Conservation (phyloP, 148 eudicot species). For the Pouteria glomerata region DNA sequence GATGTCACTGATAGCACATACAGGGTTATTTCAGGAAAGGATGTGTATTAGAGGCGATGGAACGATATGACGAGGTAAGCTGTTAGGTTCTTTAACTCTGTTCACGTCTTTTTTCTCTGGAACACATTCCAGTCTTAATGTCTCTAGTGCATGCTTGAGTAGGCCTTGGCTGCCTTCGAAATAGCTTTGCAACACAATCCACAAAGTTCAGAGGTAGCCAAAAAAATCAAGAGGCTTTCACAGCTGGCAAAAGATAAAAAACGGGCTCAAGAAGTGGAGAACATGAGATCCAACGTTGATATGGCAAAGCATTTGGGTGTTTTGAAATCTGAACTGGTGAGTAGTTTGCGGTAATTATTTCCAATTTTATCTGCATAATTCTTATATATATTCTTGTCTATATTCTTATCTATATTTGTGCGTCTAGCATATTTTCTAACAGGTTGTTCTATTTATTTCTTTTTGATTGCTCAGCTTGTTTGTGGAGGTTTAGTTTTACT, state of each 20-base stretch:
- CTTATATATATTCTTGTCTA: too few relatives aligned
- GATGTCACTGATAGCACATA: slow-evolving; percentile 14
- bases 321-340: slow-evolving; percentile 73
- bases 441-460: background rate
- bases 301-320: slow-evolving; percentile 62
- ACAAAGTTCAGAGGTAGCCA: slow-evolving; percentile 80
- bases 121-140: slow-evolving; percentile 1
- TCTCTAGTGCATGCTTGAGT: slow-evolving; percentile 5
- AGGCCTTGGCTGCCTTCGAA: slow-evolving; percentile 86
- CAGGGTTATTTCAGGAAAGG: slow-evolving; percentile 99
- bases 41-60: slow-evolving; percentile 91
- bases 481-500: background rate
- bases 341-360: slow-evolving; percentile 20
- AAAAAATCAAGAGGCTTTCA: slow-evolving; percentile 74
- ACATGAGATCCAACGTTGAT: slow-evolving; percentile 73
- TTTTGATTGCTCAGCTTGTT: background rate
- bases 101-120: background rate
- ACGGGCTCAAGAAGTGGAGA: slow-evolving; percentile 70
- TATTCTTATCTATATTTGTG: background rate
- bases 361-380: background rate
- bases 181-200: slow-evolving; percentile 72
- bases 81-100: background rate
- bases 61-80: slow-evolving; percentile 76
- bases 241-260: slow-evolving; percentile 77
- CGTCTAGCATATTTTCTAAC: background rate